Evolutionary conservation across 306 rosid species (phyloP).

Genomic region (Dalbergia cochinchinensis): DNA sequence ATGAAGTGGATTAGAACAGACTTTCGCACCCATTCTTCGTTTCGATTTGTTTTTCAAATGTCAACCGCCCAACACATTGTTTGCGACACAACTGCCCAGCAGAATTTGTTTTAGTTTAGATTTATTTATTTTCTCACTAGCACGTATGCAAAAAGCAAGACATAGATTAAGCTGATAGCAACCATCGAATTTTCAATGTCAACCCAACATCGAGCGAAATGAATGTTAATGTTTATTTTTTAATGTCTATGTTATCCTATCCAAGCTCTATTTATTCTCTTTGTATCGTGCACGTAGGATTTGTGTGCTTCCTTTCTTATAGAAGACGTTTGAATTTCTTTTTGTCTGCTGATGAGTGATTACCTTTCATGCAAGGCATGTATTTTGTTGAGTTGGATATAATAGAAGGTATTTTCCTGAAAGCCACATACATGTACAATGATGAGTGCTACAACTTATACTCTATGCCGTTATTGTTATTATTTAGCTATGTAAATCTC

Average conservation of each 20-base stretch:
- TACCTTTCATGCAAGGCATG: not conserved
- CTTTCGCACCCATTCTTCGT: not conserved
- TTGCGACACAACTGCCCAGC: not conserved
- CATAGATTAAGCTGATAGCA: not conserved
- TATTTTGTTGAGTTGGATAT: too few species aligned
- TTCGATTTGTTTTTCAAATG: not conserved
- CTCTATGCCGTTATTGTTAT: too few species aligned
- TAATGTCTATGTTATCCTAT: too few species aligned
- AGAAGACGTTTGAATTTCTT: not conserved
- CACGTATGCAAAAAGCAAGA: not conserved
- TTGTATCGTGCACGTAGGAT: not conserved
- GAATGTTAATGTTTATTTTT: too few species aligned
- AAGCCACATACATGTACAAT: too few species aligned
- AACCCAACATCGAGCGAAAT: too few species aligned
- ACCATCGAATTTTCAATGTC: not conserved
- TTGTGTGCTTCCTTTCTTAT: not conserved
- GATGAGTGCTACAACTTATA: too few species aligned
- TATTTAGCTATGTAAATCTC: too few species aligned
- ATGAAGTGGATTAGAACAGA: not conserved
- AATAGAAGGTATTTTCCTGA: too few species aligned
- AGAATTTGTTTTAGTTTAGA: not conserved
- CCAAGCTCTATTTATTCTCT: not conserved
- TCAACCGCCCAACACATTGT: not conserved
- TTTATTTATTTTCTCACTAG: not conserved
- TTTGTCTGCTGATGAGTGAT: too few species aligned